Base-by-base conservation (phyloP, 768 basidiomycete genomes). In the Dentipellis fragilis region DNA sequence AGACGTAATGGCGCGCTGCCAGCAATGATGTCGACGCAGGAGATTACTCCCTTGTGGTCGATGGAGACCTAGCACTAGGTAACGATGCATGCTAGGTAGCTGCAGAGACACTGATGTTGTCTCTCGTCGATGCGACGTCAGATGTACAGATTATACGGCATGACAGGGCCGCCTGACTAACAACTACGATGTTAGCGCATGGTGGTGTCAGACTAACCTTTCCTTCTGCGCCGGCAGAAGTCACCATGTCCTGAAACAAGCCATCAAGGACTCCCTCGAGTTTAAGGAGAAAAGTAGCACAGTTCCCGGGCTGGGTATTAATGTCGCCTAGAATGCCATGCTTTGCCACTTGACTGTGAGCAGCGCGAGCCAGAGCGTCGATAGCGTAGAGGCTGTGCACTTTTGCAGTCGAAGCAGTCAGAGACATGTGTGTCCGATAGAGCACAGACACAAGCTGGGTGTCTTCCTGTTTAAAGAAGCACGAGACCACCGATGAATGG, bases 331-430 rank as follows among this genome's bases (percentile, higher is more conserved):
- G 73, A 23, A 82, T 66, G 52, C 76, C 74, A 52, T 80, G 78
- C 68, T 93, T 93, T 63, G 73, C 82, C 47, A 75, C 81, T 49
- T 83, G 76, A 57, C 75, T 74, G 57, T 83, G 78, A 17, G 92
- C 91, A 16, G 86, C 93, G 56, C 95, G 84, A 45, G 91, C 81
- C 58, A 99, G 77, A 17, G 94, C 89, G 71, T 99, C 94, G 67
- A 99, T 90, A 40, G 87, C 83, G 70, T 98, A 99, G 51, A 99
- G 76, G 71, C 92, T 93, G 39, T 81, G 83, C 57, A 94, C 80
- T 67, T 97, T 95, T 59, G 78, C 75, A 14, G 40, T 3, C 10
- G 77, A 63, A 14, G 80, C 69, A 4, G 83, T 72, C 37, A 95
- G 75, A 9, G 84, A 79, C 69, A 88, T 91, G 73, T 97, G 94